Evolutionary conservation across 768 basidiomycete species (phyloP).

Genomic region (Tubosaeta sp.): DNA sequence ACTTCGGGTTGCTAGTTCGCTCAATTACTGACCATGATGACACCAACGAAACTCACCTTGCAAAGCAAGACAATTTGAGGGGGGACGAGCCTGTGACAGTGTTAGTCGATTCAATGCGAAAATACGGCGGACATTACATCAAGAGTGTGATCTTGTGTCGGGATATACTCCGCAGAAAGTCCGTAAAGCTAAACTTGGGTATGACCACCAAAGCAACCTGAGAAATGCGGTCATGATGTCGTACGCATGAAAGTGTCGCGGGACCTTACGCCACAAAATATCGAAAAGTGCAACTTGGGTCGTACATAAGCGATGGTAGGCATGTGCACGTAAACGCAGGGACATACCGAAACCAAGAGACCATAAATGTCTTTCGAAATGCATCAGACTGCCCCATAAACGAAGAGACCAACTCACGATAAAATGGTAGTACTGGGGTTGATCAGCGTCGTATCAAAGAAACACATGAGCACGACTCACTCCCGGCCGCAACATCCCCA

Average conservation of each 20-base stretch:
- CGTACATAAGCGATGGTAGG: conserved; percentile 3
- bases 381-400: conserved; percentile 10
- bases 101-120: not conserved
- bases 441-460: conserved; percentile 7
- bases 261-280: conserved; percentile 48
- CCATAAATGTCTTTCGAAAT: conserved; percentile 53
- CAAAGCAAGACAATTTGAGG: conserved; percentile 64
- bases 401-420: conserved; percentile 39
- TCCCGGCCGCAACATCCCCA: conserved; percentile 55
- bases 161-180: conserved; percentile 59
- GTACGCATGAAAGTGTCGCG: not conserved
- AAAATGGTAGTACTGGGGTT: conserved; percentile 53
- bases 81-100: conserved; percentile 49
- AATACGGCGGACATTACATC: conserved; percentile 33
- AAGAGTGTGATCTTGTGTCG: conserved; percentile 55
- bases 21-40: not conserved
- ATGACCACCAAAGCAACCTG: conserved; percentile 57
- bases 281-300: conserved; percentile 45
- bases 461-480: conserved; percentile 34
- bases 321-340: not conserved
- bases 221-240: conserved; percentile 4
- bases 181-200: conserved; percentile 57
- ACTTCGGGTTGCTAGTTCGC: conserved; percentile 45
- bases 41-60: conserved; percentile 42
- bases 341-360: conserved; percentile 51